These are phyloP conservation scores for Thermoascus crustaceus DNA, from an alignment of 2,329 filamentous ascomycete species.

Conservation along the genomic window DNA sequence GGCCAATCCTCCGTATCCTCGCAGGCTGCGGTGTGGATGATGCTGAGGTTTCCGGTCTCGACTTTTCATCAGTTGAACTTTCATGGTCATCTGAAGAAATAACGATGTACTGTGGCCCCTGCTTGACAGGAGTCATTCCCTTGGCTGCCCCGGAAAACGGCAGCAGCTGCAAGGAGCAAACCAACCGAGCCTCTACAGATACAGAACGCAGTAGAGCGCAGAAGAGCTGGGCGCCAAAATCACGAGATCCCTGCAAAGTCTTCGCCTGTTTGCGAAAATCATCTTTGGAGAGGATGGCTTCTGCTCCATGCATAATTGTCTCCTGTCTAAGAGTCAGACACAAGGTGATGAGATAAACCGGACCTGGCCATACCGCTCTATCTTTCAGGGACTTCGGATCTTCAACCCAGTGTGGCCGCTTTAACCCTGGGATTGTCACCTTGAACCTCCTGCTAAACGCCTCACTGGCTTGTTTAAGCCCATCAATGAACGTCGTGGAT, in stretches of 20 bases:
- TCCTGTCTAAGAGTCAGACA: conserved; percentile 32
- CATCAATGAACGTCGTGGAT: conserved; percentile 69
- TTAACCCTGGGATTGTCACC: conserved; percentile 62
- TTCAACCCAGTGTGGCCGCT: conserved; percentile 67
- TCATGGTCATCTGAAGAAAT: conserved; percentile 27
- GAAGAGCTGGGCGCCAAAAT: conserved; percentile 83
- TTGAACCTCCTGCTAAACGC: conserved; percentile 63
- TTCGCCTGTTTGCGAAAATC: conserved; percentile 68
- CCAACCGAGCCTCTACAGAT: conserved; percentile 72
- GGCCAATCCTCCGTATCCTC: conserved; percentile 25
- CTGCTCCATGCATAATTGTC: conserved; percentile 53
- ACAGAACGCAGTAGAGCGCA: conserved; percentile 76
- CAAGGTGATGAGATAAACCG: conserved; percentile 10
- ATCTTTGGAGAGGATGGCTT: conserved; percentile 58
- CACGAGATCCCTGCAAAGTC: conserved; percentile 69
- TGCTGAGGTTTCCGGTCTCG: conserved; percentile 8
- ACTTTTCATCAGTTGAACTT: conserved; percentile 21
- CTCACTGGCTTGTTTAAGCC: conserved; percentile 60
- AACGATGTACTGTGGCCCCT: conserved; percentile 27
- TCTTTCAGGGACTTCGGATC: conserved; percentile 52
- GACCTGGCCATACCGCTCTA: conserved; percentile 31
- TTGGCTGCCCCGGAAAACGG: conserved; percentile 51
- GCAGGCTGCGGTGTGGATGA: conserved; percentile 10
- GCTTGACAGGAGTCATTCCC: conserved; percentile 36
- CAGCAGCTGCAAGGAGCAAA: conserved; percentile 83